Conservation (phyloP, 1,139 yeast species). For the Saccharomycopsis hybrid region DNA sequence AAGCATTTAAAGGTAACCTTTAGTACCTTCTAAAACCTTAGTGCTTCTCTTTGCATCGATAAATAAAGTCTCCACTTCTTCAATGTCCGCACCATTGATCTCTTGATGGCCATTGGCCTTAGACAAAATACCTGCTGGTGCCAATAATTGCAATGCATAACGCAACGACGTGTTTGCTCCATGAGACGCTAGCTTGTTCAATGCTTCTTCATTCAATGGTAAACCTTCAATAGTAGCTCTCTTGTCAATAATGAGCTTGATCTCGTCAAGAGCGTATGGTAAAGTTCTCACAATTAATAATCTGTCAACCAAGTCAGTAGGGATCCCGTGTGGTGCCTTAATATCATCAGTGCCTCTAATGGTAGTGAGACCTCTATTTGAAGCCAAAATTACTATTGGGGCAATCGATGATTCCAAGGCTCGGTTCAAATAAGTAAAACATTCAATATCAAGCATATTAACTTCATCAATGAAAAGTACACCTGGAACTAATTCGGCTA, state of each 20-base stretch:
- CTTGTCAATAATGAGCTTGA: slow-evolving; percentile 44
- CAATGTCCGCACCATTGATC: slow-evolving; percentile 65
- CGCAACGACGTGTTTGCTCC: slow-evolving; percentile 78
- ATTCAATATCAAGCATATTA: slow-evolving; percentile 94
- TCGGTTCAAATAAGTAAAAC: slow-evolving; percentile 87
- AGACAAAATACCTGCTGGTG: slow-evolving; percentile 86
- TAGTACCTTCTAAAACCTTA: slow-evolving; percentile 10
- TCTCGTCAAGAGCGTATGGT: slow-evolving; percentile 80
- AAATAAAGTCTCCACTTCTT: slow-evolving; percentile 79
- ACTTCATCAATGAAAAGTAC: slow-evolving; percentile 96
- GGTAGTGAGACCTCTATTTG: slow-evolving; percentile 85
- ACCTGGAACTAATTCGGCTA: slow-evolving; percentile 97
- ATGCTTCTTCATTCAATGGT: slow-evolving; percentile 56
- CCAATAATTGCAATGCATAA: slow-evolving; percentile 82
- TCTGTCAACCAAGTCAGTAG: slow-evolving; percentile 90
- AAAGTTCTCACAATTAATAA: slow-evolving; percentile 85
- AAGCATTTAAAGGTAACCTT: slow-evolving; percentile 9
- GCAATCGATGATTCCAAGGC: slow-evolving; percentile 91
- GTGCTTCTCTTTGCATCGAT: slow-evolving; percentile 79
- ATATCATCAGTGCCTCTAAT: slow-evolving; percentile 89
- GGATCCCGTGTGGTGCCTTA: slow-evolving; percentile 92
- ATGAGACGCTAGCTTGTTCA: slow-evolving; percentile 62
- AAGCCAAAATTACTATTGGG: slow-evolving; percentile 90
- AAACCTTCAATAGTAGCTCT: slow-evolving; percentile 63
- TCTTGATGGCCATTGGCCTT: slow-evolving; percentile 66